These are phyloP conservation scores for Lagenaria siceraria DNA, from an alignment of 306 rosid genomes.

Conservation along the genomic window DNA sequence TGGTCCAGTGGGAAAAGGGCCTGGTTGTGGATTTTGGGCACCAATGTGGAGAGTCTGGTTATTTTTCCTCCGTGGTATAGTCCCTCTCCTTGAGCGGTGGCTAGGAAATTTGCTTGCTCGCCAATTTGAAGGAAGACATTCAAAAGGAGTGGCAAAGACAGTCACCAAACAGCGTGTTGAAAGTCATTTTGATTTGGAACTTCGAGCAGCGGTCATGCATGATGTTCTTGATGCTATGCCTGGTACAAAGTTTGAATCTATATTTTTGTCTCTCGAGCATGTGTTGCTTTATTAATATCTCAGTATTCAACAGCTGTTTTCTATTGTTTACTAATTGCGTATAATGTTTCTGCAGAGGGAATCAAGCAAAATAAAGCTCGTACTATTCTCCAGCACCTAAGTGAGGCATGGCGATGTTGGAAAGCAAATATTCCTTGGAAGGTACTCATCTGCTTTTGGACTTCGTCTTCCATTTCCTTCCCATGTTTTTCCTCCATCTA, in stretches of 20 bases:
- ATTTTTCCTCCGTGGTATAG: conserved; percentile 96
- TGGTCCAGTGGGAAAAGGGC: conserved; percentile 98
- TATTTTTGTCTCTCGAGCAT: neutral
- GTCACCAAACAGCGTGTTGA: conserved; percentile 99
- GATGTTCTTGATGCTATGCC: conserved; percentile 99
- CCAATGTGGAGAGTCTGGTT: conserved; percentile 99
- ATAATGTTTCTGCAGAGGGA: conserved; percentile 49
- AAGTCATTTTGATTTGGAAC: conserved; percentile 97
- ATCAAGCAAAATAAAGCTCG: conserved; percentile 97
- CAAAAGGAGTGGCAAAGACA: conserved; percentile 97
- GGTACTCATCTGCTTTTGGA: conserved; percentile 22
- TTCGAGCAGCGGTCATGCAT: conserved; percentile 99
- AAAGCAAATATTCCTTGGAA: conserved; percentile 99
- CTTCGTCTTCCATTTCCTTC: neutral
- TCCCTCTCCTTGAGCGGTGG: conserved; percentile 95
- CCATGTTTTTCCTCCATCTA: neutral
- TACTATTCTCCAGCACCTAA: conserved; percentile 89
- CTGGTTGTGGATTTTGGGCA: conserved; percentile 99
- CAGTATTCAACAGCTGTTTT: neutral
- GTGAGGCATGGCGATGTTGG: conserved; percentile 99
- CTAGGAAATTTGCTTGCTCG: conserved; percentile 93
- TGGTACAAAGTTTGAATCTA: conserved; percentile 19
- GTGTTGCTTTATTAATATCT: neutral
- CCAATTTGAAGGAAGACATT: conserved; percentile 96
- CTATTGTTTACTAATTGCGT: neutral